Base-by-base conservation (phyloP, 1,284 basidiomycete genomes). In the Chondrostereum purpureum region DNA sequence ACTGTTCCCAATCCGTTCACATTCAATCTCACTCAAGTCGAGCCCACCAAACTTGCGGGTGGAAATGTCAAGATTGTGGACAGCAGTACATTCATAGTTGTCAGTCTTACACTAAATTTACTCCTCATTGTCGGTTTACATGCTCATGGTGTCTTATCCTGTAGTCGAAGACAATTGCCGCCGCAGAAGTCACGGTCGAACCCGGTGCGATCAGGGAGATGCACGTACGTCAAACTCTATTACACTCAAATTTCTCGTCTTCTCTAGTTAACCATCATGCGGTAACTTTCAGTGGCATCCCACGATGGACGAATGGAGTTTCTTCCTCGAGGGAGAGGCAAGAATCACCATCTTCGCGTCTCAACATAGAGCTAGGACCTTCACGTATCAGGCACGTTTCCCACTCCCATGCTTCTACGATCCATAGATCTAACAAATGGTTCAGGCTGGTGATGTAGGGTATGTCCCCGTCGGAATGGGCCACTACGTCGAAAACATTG, bases 401-500 rank as follows among this genome's bases (percentile, higher is more conserved):
- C 16, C 44, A 31, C 48, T 22, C 31, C 3, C 3, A 35, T 36
- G 46, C 14, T 5, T 20, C 16, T 42, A 41, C 17, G 31, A 33
- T 24, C 24, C 23, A 13, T 33, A 17, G 36, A 12, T 5, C 17
- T 1, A 14, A 8, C n/a, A 16, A 8, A 8, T 10, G 8, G 22
- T 37, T 14, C 42, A 80, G 70, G 63, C 72, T 5, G 80, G 80
- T 5, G 80, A 84, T 55, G 64, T 80, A 17, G 79, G 75, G 20
- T 78, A 78, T 50, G 61, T 78, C 6, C 75, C 44, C 48, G 42
- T 34, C 22, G 47, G 35, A 52, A 37, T 47, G 73, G 79, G 77
- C 0, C 83, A 85, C 56, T 83, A 85, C 53, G 66, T 85, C 19
- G 80, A 85, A 62, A 84, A 84, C 56, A 78, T 73, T 1, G 80